phyloP scores from a whole-genome alignment of 192 early-diverging fungal genomes.

The Funneliformis mosseae region DNA sequence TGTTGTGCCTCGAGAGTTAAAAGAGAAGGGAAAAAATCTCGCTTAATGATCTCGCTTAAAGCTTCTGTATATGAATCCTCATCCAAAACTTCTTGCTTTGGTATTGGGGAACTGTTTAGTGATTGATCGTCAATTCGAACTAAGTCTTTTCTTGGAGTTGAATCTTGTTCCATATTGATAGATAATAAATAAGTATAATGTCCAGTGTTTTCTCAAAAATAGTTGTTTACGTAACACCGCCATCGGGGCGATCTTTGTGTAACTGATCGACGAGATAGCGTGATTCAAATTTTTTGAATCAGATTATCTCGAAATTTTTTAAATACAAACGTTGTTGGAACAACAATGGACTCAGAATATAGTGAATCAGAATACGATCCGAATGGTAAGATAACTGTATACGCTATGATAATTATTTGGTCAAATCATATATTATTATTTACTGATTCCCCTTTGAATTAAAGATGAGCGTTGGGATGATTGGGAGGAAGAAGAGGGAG shows the following conservation, averaged over 20 bases:
- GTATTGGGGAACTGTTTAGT: not conserved
- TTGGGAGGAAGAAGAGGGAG: slow-evolving; percentile 67
- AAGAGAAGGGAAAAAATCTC: slow-evolving; percentile 82
- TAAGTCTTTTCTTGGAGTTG: not conserved
- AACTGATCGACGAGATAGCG: too few relatives aligned
- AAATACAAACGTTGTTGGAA: too few relatives aligned
- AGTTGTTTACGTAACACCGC: too few relatives aligned
- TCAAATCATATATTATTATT: not conserved
- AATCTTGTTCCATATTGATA: not conserved
- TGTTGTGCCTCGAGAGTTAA: slow-evolving; percentile 58
- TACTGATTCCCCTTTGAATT: not conserved
- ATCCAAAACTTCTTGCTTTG: slow-evolving; percentile 56
- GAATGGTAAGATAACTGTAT: not conserved
- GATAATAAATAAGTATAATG: not conserved
- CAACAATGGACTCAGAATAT: slow-evolving; percentile 22
- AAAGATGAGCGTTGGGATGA: slow-evolving; percentile 54
- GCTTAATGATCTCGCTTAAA: slow-evolving; percentile 75
- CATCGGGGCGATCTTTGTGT: too few relatives aligned
- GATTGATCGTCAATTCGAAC: not conserved
- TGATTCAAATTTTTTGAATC: too few relatives aligned
- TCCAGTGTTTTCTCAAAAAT: too few relatives aligned
- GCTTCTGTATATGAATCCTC: slow-evolving; percentile 80
- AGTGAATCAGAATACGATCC: slow-evolving; percentile 28
- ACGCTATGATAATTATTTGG: not conserved
- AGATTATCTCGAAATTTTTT: not conserved